Evolutionary conservation across 306 rosid species (phyloP).

Genomic region (Amphicarpaea edgeworthii): DNA sequence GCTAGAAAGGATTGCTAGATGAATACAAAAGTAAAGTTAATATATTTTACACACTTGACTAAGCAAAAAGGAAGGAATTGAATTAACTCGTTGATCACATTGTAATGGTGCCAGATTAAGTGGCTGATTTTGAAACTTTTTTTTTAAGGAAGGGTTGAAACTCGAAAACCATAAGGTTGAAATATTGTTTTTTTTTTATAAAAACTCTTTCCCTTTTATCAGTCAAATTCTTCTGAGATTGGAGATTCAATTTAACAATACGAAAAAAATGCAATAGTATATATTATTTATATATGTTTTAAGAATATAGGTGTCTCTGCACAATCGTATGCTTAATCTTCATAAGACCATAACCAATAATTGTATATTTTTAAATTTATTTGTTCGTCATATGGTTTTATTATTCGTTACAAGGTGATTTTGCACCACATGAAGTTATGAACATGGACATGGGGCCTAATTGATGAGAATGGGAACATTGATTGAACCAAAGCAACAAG

Average conservation of each 20-base stretch:
- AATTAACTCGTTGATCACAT: neutral
- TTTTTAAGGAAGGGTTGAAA: too few relatives aligned
- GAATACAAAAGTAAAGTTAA: neutral
- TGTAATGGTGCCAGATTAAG: neutral
- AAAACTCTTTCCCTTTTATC: neutral
- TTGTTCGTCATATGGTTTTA: neutral
- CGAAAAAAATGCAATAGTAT: neutral
- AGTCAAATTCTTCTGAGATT: neutral
- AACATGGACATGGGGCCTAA: too few relatives aligned
- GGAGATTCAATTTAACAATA: neutral
- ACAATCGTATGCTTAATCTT: neutral
- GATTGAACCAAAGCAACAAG: too few relatives aligned
- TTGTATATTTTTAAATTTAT: neutral
- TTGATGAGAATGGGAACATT: too few relatives aligned
- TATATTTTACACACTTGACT: neutral
- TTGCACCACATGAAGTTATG: too few relatives aligned
- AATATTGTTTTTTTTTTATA: neutral
- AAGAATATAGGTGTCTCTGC: neutral
- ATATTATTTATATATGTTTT: neutral
- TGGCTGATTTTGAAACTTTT: too few relatives aligned
- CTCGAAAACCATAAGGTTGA: neutral
- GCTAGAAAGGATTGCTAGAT: neutral
- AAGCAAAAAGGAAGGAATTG: neutral
- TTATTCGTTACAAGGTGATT: too few relatives aligned
- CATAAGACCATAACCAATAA: neutral